Evolutionary conservation across 352 stramenopile genomes (phyloP).

Genomic region (Phytopythium cucurbitacearum): DNA sequence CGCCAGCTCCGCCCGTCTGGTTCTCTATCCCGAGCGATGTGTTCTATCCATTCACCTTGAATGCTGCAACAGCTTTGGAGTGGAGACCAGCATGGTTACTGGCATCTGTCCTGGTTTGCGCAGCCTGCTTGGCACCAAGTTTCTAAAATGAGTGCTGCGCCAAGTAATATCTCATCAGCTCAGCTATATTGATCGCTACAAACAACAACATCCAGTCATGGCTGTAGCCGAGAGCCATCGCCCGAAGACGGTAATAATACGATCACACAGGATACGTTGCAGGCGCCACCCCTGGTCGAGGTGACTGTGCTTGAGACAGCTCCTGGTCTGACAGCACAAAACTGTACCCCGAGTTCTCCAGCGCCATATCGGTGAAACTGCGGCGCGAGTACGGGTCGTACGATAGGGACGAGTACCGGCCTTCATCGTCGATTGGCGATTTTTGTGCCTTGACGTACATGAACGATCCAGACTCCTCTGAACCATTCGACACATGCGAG

Average conservation of each 20-base stretch:
- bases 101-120: background rate
- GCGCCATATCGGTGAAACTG: conserved; percentile 27
- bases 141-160: no score
- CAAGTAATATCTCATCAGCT: no score
- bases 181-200: no score
- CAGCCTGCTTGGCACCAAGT: no score
- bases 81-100: background rate
- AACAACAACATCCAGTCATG: no score
- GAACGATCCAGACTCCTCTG: conserved; percentile 41
- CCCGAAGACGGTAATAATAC: conserved; percentile 4
- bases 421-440: conserved; percentile 26
- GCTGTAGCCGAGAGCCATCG: no score
- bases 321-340: conserved; percentile 31
- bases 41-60: conserved; percentile 49
- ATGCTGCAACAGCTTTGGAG: background rate
- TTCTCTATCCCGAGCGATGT: conserved; percentile 52
- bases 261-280: conserved; percentile 5
- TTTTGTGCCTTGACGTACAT: conserved; percentile 45
- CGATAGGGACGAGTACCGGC: conserved; percentile 38
- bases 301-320: conserved; percentile 5
- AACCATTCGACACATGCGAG: conserved; percentile 23
- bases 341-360: conserved; percentile 30
- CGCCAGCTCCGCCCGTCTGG: conserved; percentile 34
- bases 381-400: conserved; percentile 44
- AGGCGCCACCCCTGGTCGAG: background rate